phyloP scores from a whole-genome alignment of 495 filamentous ascomycete species.

The Annulohypoxylon moriforme region DNA sequence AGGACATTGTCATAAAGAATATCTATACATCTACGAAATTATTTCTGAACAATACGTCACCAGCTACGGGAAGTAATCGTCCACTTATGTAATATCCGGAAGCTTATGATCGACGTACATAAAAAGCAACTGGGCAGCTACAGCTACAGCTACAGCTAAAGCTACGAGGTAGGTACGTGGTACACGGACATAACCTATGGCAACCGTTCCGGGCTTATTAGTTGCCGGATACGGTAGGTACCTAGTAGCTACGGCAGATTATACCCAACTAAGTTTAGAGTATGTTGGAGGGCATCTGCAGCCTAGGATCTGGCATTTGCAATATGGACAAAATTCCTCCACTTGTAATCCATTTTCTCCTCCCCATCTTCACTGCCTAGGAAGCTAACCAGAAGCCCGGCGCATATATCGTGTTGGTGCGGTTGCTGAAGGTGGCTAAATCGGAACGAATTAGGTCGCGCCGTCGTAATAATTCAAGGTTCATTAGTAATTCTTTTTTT shows the following conservation, averaged over 20 bases:
- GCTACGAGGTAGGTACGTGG: background rate
- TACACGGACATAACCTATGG: constrained; percentile 2
- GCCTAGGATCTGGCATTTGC: constrained; percentile 15
- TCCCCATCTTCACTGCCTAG: constrained; percentile 14
- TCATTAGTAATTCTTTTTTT: background rate
- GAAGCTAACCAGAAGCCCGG: background rate
- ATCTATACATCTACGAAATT: background rate
- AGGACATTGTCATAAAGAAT: background rate
- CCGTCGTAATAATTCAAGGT: constrained; percentile 14
- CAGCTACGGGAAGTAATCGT: background rate
- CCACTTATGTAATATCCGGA: background rate
- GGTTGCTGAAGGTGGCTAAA: constrained; percentile 20
- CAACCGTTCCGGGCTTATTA: constrained; percentile 8
- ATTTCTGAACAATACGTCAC: background rate
- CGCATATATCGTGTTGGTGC: background rate
- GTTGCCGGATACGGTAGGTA: constrained; percentile 2
- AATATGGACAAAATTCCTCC: constrained; percentile 13
- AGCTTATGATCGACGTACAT: background rate
- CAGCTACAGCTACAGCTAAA: no score
- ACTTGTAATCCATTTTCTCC: constrained; percentile 20
- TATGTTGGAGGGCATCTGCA: background rate
- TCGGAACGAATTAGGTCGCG: constrained; percentile 24
- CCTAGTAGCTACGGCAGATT: background rate
- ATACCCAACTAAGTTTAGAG: constrained; percentile 26
- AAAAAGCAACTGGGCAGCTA: background rate